A percentile compares a stretch with the other conserved stretches of the same genome.
phyloP scores from a whole-genome alignment of 1,139 yeast species.

The Kurtzmaniella quercitrusa region DNA sequence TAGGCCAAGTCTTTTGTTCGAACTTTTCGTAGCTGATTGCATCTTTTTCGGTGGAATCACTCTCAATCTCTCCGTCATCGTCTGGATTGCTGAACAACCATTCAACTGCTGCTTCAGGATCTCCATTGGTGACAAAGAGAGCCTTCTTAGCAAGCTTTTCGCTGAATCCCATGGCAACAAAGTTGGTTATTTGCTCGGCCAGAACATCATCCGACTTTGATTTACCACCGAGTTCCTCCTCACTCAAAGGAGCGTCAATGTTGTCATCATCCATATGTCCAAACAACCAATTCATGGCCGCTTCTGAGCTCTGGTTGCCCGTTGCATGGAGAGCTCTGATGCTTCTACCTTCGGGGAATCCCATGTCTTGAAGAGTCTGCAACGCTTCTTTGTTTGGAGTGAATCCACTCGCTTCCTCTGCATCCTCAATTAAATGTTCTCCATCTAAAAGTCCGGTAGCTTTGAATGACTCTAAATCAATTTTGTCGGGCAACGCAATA shows the following conservation, averaged over 20 bases:
- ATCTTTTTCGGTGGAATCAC: slow-evolving; percentile 15
- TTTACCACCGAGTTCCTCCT: slow-evolving; percentile 14
- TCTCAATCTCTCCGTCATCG: slow-evolving; percentile 38
- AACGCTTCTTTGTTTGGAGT: slow-evolving; percentile 54
- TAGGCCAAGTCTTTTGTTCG: slow-evolving; percentile 14
- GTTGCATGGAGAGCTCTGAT: slow-evolving; percentile 67
- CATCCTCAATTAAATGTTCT: slow-evolving; percentile 37
- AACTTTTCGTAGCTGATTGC: slow-evolving; percentile 11
- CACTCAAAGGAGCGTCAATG: slow-evolving; percentile 58
- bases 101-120: slow-evolving; percentile 75
- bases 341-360: slow-evolving; percentile 71
- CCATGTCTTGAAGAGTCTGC: slow-evolving; percentile 66
- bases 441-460: slow-evolving; percentile 29
- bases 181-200: slow-evolving; percentile 43
- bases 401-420: slow-evolving; percentile 30
- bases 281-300: slow-evolving; percentile 89
- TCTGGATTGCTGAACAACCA: slow-evolving; percentile 84
- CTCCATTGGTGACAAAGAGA: slow-evolving; percentile 50
- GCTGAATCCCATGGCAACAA: slow-evolving; percentile 78
- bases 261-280: slow-evolving; percentile 83
- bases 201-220: slow-evolving; percentile 7
- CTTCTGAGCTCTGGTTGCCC: slow-evolving; percentile 65
- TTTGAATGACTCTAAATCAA: slow-evolving; percentile 25
- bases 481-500: slow-evolving; percentile 49
- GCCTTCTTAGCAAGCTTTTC: slow-evolving; percentile 65